Percentiles rank a stretch among this genome's conserved stretches.
phyloP scores from a whole-genome alignment of 345 rosid genomes.

The Eucalyptus erythrocorys region DNA sequence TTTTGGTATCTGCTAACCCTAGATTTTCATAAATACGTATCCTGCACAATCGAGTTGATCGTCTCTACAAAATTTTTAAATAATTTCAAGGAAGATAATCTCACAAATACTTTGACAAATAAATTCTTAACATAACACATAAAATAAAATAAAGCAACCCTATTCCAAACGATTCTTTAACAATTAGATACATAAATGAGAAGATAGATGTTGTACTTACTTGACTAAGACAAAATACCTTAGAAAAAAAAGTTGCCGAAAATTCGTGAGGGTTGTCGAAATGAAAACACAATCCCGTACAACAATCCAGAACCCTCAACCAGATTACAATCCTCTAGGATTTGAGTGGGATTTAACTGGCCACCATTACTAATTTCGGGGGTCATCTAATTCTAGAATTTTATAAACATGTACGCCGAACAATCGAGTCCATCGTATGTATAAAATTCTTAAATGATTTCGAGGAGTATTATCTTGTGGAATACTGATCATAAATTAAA shows the following conservation, averaged over 20 bases:
- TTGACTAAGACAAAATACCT: neutral
- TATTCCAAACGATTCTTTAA: too few species aligned
- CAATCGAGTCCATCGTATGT: neutral
- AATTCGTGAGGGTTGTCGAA: neutral
- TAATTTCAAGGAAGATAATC: neutral
- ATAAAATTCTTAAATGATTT: neutral
- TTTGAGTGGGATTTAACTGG: neutral
- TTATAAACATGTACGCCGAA: neutral
- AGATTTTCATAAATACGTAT: neutral
- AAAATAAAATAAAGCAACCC: too few species aligned
- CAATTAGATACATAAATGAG: too few species aligned
- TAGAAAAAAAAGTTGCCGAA: neutral
- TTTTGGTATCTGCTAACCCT: neutral
- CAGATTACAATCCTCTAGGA: neutral
- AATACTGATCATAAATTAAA: neutral
- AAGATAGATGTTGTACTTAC: too few species aligned
- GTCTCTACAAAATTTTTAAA: fast-evolving
- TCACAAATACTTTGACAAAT: neutral
- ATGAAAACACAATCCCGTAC: neutral
- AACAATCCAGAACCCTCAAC: neutral
- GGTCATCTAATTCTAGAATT: neutral
- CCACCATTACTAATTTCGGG: too few species aligned
- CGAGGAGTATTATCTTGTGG: neutral
- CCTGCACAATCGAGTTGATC: fast-evolving
- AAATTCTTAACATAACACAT: neutral